phyloP scores from a whole-genome alignment of 23 red algal species.

The Cyanidiococcus yangmingshanensis region DNA sequence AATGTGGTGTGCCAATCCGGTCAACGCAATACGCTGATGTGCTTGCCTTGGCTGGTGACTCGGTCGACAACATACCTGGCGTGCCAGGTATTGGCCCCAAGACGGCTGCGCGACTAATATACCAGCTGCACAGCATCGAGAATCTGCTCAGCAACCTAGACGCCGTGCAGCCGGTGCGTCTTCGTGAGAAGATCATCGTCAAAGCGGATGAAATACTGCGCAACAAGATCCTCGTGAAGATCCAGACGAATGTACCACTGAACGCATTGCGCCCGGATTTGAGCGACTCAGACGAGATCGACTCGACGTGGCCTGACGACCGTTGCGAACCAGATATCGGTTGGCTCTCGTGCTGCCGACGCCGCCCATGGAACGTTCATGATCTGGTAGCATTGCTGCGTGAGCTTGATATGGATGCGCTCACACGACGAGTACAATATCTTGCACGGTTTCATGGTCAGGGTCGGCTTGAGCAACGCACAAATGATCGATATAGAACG shows the following conservation, averaged over 20 bases:
- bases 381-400: neutral
- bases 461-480: neutral
- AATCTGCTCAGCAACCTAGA: constrained; percentile 7
- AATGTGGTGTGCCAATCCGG: neutral
- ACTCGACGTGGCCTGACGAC: neutral
- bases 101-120: constrained; percentile 33
- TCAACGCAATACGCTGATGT: constrained; percentile 39
- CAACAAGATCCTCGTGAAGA: constrained; percentile 19
- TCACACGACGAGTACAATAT: neutral
- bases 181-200: neutral
- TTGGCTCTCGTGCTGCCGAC: neutral
- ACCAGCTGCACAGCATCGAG: constrained; percentile 22
- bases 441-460: neutral
- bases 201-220: constrained; percentile 22
- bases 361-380: neutral
- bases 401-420: neutral
- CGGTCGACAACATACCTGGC: constrained; percentile 29
- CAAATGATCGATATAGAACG: no score
- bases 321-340: neutral
- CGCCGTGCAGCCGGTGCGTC: neutral
- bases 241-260: constrained; percentile 12
- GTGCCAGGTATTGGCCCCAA: constrained; percentile 31
- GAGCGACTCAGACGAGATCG: neutral
- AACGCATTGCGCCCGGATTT: neutral
- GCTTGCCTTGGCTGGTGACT: constrained; percentile 40